These are phyloP conservation scores for Wickerhamomyces ciferrii DNA, from an alignment of 805 yeast genomes.

Conservation along the genomic window DNA sequence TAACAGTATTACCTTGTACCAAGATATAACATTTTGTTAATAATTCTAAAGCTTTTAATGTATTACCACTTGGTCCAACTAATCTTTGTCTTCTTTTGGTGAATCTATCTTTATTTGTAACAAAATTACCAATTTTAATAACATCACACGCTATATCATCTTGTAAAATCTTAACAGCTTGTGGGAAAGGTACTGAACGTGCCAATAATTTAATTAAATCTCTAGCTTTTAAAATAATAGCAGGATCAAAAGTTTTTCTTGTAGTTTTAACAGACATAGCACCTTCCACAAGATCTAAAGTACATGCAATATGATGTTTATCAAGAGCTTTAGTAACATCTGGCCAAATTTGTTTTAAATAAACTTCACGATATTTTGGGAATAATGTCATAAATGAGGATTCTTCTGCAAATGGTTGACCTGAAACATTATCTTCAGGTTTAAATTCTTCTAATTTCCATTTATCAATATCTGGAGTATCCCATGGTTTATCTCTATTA, in stretches of 20 bases:
- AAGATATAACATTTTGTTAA: conserved; percentile 92
- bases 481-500: conserved; percentile 97
- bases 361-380: conserved; percentile 94
- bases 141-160: conserved; percentile 96
- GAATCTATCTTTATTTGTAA: conserved; percentile 87
- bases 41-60: conserved; percentile 90
- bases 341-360: conserved; percentile 85
- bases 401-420: conserved; percentile 90
- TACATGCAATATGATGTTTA: conserved; percentile 72
- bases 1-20: conserved; percentile 96
- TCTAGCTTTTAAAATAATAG: conserved; percentile 87
- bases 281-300: conserved; percentile 88
- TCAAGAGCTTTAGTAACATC: conserved; percentile 83
- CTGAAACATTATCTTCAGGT: conserved; percentile 84
- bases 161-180: conserved; percentile 85
- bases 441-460: conserved; percentile 88
- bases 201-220: conserved; percentile 91
- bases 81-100: conserved; percentile 93
- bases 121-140: conserved; percentile 87
- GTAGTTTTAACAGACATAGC: conserved; percentile 97
- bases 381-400: conserved; percentile 91
- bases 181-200: conserved; percentile 95
- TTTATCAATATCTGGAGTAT: conserved; percentile 88
- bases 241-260: conserved; percentile 93
- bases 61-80: conserved; percentile 96